These are phyloP conservation scores for Passalora sequoiae DNA, from an alignment of 2,329 filamentous ascomycete species.

Conservation along the genomic window DNA sequence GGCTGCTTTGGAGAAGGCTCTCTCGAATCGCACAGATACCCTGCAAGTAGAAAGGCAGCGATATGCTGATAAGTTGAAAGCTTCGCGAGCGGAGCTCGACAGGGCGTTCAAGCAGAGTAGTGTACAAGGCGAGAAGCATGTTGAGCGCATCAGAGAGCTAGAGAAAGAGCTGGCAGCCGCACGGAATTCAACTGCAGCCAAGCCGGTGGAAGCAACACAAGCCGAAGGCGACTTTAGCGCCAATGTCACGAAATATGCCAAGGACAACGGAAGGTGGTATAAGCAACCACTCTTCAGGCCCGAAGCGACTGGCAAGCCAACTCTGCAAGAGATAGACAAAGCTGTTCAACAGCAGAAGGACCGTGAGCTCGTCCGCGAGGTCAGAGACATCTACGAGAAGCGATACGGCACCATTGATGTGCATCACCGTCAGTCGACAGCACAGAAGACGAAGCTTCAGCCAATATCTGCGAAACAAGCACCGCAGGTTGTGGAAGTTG, in stretches of 20 bases:
- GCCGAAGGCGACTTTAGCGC: constrained; percentile 37
- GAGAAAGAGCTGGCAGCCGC: constrained; percentile 14
- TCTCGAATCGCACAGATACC: constrained; percentile 6
- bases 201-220: constrained; percentile 18
- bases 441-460: not conserved
- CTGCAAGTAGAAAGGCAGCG: constrained; percentile 12
- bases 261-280: constrained; percentile 34
- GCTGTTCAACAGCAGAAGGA: constrained; percentile 28
- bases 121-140: constrained; percentile 16
- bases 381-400: constrained; percentile 42
- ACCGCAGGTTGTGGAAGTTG: constrained; percentile 20
- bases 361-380: constrained; percentile 34
- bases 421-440: constrained; percentile 23
- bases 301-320: constrained; percentile 4
- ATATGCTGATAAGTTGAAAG: constrained; percentile 19
- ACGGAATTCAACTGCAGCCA: not conserved
- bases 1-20: constrained; percentile 16
- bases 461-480: constrained; percentile 2
- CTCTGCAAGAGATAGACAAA: constrained; percentile 12
- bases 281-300: constrained; percentile 27
- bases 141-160: constrained; percentile 18
- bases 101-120: constrained; percentile 20
- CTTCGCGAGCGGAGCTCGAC: constrained; percentile 20
- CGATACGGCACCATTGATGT: constrained; percentile 38
- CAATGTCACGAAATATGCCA: constrained; percentile 34